These are phyloP conservation scores for Leishmania braziliensis DNA, from an alignment of 208 protist species.

Conservation along the genomic window DNA sequence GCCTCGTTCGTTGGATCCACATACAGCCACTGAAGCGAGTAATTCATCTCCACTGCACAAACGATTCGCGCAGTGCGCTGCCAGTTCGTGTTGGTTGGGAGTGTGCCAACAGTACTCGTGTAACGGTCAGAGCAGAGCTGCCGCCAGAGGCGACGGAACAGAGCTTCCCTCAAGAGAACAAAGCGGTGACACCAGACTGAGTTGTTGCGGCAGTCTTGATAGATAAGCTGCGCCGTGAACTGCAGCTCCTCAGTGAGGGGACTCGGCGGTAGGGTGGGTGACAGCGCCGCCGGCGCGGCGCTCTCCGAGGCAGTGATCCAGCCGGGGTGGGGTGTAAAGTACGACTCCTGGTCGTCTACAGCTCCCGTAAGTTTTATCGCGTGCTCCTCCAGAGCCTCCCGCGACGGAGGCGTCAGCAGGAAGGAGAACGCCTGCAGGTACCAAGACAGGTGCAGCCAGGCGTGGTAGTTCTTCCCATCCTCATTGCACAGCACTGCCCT, in stretches of 20 bases:
- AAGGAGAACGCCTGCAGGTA: conserved; percentile 72
- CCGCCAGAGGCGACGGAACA: conserved; percentile 42
- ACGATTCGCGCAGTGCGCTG: conserved; percentile 17
- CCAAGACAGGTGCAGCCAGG: conserved; percentile 78
- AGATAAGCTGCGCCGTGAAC: conserved; percentile 57
- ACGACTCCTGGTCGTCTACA: neutral
- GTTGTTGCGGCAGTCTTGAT: conserved; percentile 76
- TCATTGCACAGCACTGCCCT: conserved; percentile 37
- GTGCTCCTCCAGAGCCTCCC: conserved; percentile 9
- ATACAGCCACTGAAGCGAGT: conserved; percentile 61
- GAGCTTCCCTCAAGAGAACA: conserved; percentile 44
- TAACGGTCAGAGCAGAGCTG: neutral
- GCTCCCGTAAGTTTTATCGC: neutral
- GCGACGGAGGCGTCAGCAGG: conserved; percentile 44
- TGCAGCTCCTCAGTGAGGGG: conserved; percentile 51
- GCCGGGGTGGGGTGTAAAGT: conserved; percentile 17
- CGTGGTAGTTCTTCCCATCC: conserved; percentile 88
- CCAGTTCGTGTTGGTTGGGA: neutral
- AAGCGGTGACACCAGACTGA: conserved; percentile 86
- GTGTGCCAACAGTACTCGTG: neutral
- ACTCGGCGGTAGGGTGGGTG: conserved; percentile 36
- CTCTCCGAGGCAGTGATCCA: conserved; percentile 19
- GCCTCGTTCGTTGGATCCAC: conserved; percentile 79
- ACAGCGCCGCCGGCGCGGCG: neutral
- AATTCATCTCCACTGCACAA: conserved; percentile 63